Evolutionary conservation across 257 asterid genomes (phyloP), one percentile per base, ranked within the genome.

Genomic region (Thymus quinquecostatus): DNA sequence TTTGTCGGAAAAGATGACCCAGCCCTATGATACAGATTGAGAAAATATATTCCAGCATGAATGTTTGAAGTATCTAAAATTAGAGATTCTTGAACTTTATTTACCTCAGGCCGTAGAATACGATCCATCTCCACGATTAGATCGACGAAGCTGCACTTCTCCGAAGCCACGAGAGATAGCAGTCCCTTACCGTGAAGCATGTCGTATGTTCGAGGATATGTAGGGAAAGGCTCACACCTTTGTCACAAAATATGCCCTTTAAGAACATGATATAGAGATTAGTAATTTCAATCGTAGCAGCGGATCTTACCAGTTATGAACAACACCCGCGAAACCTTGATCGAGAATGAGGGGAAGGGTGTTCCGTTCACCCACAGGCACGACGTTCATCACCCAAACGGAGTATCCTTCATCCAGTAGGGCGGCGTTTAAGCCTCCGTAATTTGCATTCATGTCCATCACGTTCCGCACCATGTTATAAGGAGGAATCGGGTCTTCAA

Each of bases 161-260:
- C 80, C 54, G 83, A 66, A 13, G 73, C 80, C 78, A 85, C 63
- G 75, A 72, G 89, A 6, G 98, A 81, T 12, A 92, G 86, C 57
- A 89, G 92, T 61, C 90, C 86, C 63, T 84, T 85, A 53, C 86
- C 98, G 8, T 92, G 89, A 76, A 92, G 92, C 91, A 89, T 81
- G 84, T 92, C 98, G 62, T 92, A 92, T 41, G 98, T 88, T 67
- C 98, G 92, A 47, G 98, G 96, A 80, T 89, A 92, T 56, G 98
- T 89, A 69, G 96, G 96, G 98, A 89, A 92, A 55, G 96, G 94
- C 71, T 92, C 96, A 67, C 98, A 89, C 96, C 98, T 21, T 21
- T 61, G 70, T 48, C 68, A 77, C 14, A 66, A 61, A 6, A 40
- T 70, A 51, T 10, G 41, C 12, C 10, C 2, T 27, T 47, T 47